Evolutionary conservation across 495 filamentous ascomycete species (phyloP), one percentile per base, ranked within the genome.

Genomic region (Neurospora sp.): DNA sequence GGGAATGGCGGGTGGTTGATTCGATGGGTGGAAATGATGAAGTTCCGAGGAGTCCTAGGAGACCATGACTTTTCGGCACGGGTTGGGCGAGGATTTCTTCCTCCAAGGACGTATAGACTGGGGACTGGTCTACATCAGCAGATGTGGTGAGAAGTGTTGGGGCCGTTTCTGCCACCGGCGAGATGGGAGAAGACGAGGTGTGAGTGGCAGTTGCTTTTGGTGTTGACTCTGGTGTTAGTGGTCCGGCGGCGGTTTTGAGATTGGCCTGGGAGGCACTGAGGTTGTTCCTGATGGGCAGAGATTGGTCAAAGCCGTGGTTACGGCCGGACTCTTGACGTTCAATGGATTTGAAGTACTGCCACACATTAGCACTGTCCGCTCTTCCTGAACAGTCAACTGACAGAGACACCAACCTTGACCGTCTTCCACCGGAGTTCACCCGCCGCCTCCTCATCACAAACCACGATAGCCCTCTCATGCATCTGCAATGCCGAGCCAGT

Each of bases 381-480:
- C 40, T 53, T 61, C 48, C 0, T 22, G 22, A 66, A 16, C 31
- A 35, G 10, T 0, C 31, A 10, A 11, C 5, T 7, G 10, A 69
- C 3, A 37, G 11, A 16, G 38, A 38, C 27, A 10, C 4, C 12
- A 53, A 71, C 89, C 84, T 92, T 93, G 69, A 95, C 93, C 0
- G 93, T 95, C 87, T 94, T 95, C 68, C 95, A 93, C 80, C 91
- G 88, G 73, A 96, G 82, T 78, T 96, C 93, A 6, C 92, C 83
- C 1, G 93, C 95, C 10, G 93, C 93, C 76, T 96, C 93, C 71
- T 94, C 92, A 75, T 96, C 93, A 66, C 92, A 93, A 4, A 95
- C 91, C 41, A 95, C 87, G 85, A 95, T 86, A 22, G 92, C 88
- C 77, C 94, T 89, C 5, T 88, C 91, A 77, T 95, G 93, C 74